Evolutionary conservation across 495 filamentous ascomycete genomes (phyloP).

Genomic region (Tuber melanosporum): DNA sequence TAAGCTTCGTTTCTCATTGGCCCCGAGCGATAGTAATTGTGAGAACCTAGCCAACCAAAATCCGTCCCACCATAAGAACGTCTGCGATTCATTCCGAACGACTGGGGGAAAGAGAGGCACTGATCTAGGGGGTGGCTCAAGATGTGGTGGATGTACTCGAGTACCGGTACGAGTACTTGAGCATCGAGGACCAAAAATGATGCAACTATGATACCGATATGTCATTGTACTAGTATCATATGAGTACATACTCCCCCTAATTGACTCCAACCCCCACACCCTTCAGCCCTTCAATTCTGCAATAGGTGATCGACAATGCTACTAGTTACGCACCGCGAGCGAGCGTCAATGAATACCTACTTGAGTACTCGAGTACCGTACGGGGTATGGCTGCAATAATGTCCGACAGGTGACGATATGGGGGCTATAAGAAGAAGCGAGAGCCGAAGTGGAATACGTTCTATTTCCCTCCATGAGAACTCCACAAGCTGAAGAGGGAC

Average conservation of each 20-base stretch:
- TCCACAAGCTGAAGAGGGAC: constrained; percentile 13
- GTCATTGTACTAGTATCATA: too few species aligned
- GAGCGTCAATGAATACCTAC: background rate
- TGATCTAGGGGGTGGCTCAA: background rate
- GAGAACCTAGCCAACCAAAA: background rate
- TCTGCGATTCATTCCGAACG: background rate
- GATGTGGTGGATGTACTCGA: background rate
- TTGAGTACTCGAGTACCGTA: too few species aligned
- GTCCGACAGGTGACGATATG: background rate
- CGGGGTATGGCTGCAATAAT: background rate
- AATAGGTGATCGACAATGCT: background rate
- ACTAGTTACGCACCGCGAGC: background rate
- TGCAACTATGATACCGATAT: too few species aligned
- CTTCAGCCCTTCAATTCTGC: background rate
- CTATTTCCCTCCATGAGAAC: constrained; percentile 6
- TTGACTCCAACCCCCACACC: background rate
- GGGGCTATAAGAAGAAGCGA: background rate
- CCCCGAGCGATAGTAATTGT: too few species aligned
- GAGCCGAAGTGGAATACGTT: background rate
- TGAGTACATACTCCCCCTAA: background rate
- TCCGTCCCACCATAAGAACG: background rate
- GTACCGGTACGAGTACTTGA: too few species aligned
- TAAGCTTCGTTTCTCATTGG: background rate
- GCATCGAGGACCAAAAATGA: background rate
- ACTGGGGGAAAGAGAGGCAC: background rate